These are phyloP conservation scores for Anisodus acutangulus DNA, from an alignment of 257 asterid species.

Conservation along the genomic window DNA sequence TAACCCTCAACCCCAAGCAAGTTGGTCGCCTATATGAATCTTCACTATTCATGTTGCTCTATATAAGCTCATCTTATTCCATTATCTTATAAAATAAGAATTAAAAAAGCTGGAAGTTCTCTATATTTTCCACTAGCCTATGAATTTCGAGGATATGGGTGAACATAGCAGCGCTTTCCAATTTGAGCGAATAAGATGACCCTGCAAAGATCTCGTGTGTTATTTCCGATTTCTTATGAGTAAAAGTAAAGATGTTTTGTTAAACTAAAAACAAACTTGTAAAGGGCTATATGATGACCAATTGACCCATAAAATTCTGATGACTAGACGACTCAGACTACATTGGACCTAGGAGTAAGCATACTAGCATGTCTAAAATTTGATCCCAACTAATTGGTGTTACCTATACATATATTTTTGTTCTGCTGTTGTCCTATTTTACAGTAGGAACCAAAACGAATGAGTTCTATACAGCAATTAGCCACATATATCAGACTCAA, in stretches of 20 bases:
- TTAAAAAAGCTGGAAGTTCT: background rate
- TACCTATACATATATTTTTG: background rate
- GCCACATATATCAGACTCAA: background rate
- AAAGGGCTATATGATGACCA: background rate
- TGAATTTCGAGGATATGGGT: background rate
- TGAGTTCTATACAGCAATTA: background rate
- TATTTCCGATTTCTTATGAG: background rate
- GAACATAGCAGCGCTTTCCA: background rate
- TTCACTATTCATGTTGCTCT: background rate
- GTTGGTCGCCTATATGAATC: background rate
- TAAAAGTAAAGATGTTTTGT: background rate
- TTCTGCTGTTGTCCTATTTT: background rate
- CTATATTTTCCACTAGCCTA: background rate
- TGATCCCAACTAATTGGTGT: background rate
- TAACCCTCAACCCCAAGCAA: background rate
- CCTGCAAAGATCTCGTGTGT: background rate
- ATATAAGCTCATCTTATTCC: background rate
- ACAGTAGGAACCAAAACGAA: background rate
- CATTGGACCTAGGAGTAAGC: background rate
- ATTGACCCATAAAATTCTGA: background rate
- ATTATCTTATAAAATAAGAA: background rate
- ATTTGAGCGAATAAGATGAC: background rate
- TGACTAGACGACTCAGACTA: background rate
- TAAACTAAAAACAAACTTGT: background rate
- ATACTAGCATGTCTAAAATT: background rate